Conservation (phyloP, 2,329 filamentous ascomycete genomes). For the Bisporella sp. region DNA sequence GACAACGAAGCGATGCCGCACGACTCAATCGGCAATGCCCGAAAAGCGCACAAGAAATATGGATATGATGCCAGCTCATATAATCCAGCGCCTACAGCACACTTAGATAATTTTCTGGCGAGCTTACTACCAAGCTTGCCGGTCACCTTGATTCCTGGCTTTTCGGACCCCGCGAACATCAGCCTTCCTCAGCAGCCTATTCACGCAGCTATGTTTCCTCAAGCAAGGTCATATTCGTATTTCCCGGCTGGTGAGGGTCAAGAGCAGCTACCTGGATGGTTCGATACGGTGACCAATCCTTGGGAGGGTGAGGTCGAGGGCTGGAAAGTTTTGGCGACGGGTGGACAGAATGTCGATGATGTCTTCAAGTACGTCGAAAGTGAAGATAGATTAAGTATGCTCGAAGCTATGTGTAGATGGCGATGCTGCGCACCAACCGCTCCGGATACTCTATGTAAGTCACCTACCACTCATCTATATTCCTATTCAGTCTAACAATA, state of each 20-base stretch:
- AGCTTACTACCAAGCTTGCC: conserved; percentile 79
- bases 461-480: not conserved
- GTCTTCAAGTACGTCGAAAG: conserved; percentile 84
- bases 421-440: conserved; percentile 86
- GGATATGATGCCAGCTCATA: conserved; percentile 88
- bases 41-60: conserved; percentile 65
- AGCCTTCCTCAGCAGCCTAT: conserved; percentile 90
- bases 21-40: conserved; percentile 24
- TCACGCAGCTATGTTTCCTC: conserved; percentile 85
- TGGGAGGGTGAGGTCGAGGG: conserved; percentile 89
- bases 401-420: conserved; percentile 94
- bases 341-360: conserved; percentile 90
- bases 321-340: conserved; percentile 78
- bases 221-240: conserved; percentile 60
- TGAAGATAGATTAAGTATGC: conserved; percentile 73
- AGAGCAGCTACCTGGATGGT: conserved; percentile 56
- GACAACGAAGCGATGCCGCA: conserved; percentile 22
- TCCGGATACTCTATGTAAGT: conserved; percentile 87
- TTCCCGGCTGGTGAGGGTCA: conserved; percentile 27
- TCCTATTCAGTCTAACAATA: conserved; percentile 4
- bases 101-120: conserved; percentile 77
- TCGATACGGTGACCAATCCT: conserved; percentile 87
- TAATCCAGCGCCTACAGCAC: conserved; percentile 76
- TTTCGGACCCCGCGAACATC: conserved; percentile 78
- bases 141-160: conserved; percentile 80